These are phyloP conservation scores for Ochetophila trinervis DNA, from an alignment of 306 rosid genomes.

Conservation along the genomic window DNA sequence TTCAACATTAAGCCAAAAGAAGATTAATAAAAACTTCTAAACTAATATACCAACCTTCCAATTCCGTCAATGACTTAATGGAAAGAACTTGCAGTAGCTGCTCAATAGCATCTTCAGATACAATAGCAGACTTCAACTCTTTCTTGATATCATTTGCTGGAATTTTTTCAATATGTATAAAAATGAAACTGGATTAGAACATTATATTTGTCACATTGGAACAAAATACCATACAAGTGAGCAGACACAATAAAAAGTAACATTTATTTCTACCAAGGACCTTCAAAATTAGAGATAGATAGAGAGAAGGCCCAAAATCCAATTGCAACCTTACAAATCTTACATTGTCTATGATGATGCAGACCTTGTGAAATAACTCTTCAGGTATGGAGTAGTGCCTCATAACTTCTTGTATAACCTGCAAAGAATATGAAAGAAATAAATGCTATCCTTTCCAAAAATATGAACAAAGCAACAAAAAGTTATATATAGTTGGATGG, in stretches of 20 bases:
- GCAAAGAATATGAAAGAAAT: constrained; percentile 19
- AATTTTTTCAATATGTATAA: constrained; percentile 72
- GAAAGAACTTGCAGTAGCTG: no score
- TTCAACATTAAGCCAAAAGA: neutral
- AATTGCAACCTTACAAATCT: constrained; percentile 33
- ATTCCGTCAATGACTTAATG: no score
- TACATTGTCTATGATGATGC: constrained; percentile 95
- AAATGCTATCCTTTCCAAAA: neutral
- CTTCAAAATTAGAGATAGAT: no score
- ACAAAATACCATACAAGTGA: neutral
- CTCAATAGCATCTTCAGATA: no score
- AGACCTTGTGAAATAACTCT: constrained; percentile 78
- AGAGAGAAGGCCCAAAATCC: constrained; percentile 1
- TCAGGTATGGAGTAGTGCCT: constrained; percentile 64
- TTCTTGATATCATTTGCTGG: constrained; percentile 75
- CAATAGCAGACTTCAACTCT: no score
- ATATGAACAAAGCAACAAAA: neutral
- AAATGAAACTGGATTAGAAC: neutral
- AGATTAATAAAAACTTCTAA: no score
- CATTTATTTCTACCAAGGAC: no score
- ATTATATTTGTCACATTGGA: no score
- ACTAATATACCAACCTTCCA: no score
- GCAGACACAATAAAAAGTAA: neutral
- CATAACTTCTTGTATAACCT: constrained; percentile 89
- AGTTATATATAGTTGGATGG: neutral